A percentile compares a stretch with the other conserved stretches of the same genome.
phyloP scores from a whole-genome alignment of 805 yeast genomes.

The Alloascoidea africana region DNA sequence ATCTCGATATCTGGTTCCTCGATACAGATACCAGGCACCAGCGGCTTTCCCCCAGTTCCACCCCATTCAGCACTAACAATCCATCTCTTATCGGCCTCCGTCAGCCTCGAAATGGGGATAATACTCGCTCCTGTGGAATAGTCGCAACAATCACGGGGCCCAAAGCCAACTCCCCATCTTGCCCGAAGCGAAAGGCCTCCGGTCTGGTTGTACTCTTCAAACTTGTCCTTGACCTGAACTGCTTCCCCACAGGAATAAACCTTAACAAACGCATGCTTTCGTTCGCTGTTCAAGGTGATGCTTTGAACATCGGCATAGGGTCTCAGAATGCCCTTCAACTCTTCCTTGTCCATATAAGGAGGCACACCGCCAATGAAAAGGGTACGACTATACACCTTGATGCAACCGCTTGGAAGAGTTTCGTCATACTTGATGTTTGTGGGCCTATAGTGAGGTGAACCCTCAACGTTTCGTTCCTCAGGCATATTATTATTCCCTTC shows the following conservation, averaged over 20 bases:
- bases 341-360: slow-evolving; percentile 60
- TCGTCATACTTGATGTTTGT: slow-evolving; percentile 58
- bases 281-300: slow-evolving; percentile 70
- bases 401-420: slow-evolving; percentile 57
- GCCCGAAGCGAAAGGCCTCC: slow-evolving; percentile 58
- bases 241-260: slow-evolving; percentile 89
- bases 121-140: slow-evolving; percentile 82
- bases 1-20: slow-evolving; percentile 98
- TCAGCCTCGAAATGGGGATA: slow-evolving; percentile 74
- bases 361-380: slow-evolving; percentile 92
- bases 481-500: slow-evolving; percentile 6
- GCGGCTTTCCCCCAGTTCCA: slow-evolving; percentile 82
- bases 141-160: slow-evolving; percentile 97
- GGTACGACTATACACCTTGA: slow-evolving; percentile 81
- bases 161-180: slow-evolving; percentile 98
- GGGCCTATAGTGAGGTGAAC: slow-evolving; percentile 17
- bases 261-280: slow-evolving; percentile 93
- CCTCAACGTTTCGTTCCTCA: slow-evolving; percentile 4
- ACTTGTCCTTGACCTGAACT: slow-evolving; percentile 58
- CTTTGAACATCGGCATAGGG: slow-evolving; percentile 90
- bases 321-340: slow-evolving; percentile 52
- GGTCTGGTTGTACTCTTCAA: slow-evolving; percentile 42
- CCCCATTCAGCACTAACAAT: slow-evolving; percentile 88
- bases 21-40: slow-evolving; percentile 65
- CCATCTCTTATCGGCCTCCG: slow-evolving; percentile 93